phyloP scores from a whole-genome alignment of 306 rosid genomes.

The Canavalia ensiformis region DNA sequence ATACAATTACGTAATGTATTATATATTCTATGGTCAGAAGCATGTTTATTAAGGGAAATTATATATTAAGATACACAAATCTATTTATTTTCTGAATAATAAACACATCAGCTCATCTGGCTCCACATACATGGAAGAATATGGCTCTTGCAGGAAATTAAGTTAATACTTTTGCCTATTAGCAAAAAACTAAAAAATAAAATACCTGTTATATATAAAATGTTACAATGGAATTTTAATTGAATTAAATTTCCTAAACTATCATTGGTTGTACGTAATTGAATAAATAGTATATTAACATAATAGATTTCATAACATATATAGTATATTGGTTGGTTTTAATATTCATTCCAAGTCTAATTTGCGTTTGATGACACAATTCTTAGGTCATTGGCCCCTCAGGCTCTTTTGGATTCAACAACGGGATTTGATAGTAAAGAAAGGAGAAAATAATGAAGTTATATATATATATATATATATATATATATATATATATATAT shows the following conservation, averaged over 20 bases:
- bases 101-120: not conserved
- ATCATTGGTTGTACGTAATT: not conserved
- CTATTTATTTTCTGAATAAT: not conserved
- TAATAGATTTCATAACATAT: not conserved
- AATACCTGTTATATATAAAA: too few species aligned
- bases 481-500: too few species aligned
- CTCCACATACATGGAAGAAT: too few species aligned
- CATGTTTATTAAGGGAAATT: slow-evolving; percentile 23
- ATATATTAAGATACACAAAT: not conserved
- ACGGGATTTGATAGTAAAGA: not conserved
- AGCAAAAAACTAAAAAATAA: too few species aligned
- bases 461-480: too few species aligned
- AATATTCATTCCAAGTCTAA: not conserved
- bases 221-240: too few species aligned
- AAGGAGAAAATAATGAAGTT: not conserved
- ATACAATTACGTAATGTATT: not conserved
- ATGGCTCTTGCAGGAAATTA: not conserved
- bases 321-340: not conserved
- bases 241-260: not conserved
- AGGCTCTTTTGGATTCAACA: not conserved
- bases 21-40: slow-evolving; percentile 33
- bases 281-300: not conserved
- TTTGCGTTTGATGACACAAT: not conserved
- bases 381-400: not conserved
- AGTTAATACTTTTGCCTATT: not conserved